A percentile compares a stretch with the other conserved stretches of the same genome.
These are phyloP conservation scores for Verticillium nonalfalfae DNA, from an alignment of 2,329 filamentous ascomycete species.

Conservation along the genomic window DNA sequence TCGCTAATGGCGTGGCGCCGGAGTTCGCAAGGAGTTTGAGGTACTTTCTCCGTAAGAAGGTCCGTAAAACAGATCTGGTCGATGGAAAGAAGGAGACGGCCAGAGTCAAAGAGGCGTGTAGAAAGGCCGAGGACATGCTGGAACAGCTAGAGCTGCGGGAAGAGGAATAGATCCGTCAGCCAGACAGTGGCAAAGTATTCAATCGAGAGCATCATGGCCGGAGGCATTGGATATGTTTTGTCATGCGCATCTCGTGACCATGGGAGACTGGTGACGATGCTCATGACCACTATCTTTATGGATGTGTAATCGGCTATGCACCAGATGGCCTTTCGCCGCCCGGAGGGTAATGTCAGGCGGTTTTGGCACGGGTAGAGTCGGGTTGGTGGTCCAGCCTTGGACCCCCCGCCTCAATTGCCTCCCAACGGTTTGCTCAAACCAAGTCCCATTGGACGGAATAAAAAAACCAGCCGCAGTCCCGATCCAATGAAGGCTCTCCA, in stretches of 20 bases:
- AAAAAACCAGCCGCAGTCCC: not conserved
- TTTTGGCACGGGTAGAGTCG: not conserved
- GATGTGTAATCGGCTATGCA: not conserved
- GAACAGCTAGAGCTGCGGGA: slow-evolving; percentile 12
- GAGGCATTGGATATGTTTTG: not conserved
- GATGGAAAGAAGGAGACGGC: slow-evolving; percentile 39
- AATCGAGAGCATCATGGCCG: not conserved
- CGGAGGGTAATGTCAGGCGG: not conserved
- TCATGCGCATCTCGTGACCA: not conserved
- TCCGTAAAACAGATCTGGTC: slow-evolving; percentile 57
- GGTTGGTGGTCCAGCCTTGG: not conserved
- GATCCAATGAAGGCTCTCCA: not conserved
- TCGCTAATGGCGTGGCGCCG: slow-evolving; percentile 31
- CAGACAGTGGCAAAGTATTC: not conserved
- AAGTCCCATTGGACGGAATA: not conserved
- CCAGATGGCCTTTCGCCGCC: not conserved
- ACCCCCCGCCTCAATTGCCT: not conserved
- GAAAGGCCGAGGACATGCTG: slow-evolving; percentile 31
- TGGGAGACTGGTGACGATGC: not conserved
- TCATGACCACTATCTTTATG: not conserved
- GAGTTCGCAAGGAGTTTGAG: slow-evolving; percentile 68
- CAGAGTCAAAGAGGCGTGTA: slow-evolving; percentile 40
- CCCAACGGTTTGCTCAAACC: not conserved
- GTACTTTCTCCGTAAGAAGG: slow-evolving; percentile 72
- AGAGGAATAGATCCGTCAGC: not conserved